Evolutionary conservation across 2,329 filamentous ascomycete genomes (phyloP), one percentile per base, ranked within the genome.

Genomic region (Pseudogymnoascus sp.): DNA sequence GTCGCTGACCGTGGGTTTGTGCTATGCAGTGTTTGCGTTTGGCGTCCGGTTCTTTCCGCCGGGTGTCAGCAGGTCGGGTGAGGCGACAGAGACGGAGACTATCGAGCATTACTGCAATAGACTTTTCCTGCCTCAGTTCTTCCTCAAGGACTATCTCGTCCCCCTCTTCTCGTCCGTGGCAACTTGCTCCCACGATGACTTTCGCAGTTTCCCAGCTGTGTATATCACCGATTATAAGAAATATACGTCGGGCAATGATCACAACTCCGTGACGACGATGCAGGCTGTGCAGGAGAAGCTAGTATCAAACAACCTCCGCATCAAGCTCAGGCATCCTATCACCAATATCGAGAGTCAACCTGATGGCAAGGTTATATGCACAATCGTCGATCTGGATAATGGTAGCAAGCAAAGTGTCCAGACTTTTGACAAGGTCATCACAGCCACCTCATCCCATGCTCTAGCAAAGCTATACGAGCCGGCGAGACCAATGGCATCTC

Each of bases 91-190:
- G 9, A 53, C 47, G 2, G 47, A 53, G 28, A 53, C 47, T 1
- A 53, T 53, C 12, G 47, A 53, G 47, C n/a, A 53, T 33, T 53
- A 53, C 28, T 53, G 47, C 28, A 53, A 53, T 18, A 53, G 47
- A 14, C 47, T 53, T 6, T 53, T 18, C 9, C n/a, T 53, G 25
- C 47, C 47, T 0, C 9, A 53, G 25, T 53, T 53, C 47, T 53
- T 53, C 28, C 25, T 53, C n/a, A 12, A 53, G n/a, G 47, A 53
- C 9, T 53, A 53, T 33, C 47, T 53, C 3, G 47, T 53, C 1
- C 47, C 28, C 1, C 25, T 53, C 15, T 53, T 53, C 47, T 53
- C 47, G 3, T 53, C 47, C 2, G 47, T 53, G 28, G 47, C 47
- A 9, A 53, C 47, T 33, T 53, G 47, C n/a, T 53, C 47, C 5